Conservation (phyloP, 441 rosid species). For the Erodium moschatum region DNA sequence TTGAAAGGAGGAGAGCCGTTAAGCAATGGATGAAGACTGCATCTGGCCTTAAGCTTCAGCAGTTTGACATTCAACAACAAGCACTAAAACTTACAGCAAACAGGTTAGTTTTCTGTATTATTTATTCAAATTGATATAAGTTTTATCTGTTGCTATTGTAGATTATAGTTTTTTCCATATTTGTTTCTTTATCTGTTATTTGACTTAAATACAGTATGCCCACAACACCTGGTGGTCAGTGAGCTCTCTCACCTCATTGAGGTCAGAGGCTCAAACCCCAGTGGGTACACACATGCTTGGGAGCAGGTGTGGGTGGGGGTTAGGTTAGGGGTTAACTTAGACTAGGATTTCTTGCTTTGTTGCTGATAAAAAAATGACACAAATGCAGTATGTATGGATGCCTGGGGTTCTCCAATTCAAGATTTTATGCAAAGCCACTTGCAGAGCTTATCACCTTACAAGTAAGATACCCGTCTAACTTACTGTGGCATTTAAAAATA, state of each 20-base stretch:
- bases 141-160: slow-evolving; percentile 10
- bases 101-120: slow-evolving; percentile 42
- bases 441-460: slow-evolving; percentile 91
- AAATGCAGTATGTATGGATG: slow-evolving; percentile 90
- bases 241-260: too few species aligned
- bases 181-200: slow-evolving; percentile 11
- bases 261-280: too few species aligned
- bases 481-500: slow-evolving; percentile 14
- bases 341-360: too few species aligned
- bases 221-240: too few species aligned
- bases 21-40: slow-evolving; percentile 73
- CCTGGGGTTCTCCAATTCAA: slow-evolving; percentile 91
- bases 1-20: slow-evolving; percentile 72
- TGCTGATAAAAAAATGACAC: background rate
- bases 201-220: too few species aligned
- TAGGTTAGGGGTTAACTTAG: too few species aligned
- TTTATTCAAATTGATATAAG: slow-evolving; percentile 10
- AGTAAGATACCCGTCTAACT: slow-evolving; percentile 30
- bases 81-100: slow-evolving; percentile 94
- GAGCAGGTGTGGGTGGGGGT: too few species aligned
- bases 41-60: slow-evolving; percentile 69
- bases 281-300: background rate
- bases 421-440: slow-evolving; percentile 95
- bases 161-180: slow-evolving; percentile 2
- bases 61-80: slow-evolving; percentile 91